These are phyloP conservation scores for Nepenthes mirabilis DNA, from an alignment of 148 eudicot species.

Conservation along the genomic window DNA sequence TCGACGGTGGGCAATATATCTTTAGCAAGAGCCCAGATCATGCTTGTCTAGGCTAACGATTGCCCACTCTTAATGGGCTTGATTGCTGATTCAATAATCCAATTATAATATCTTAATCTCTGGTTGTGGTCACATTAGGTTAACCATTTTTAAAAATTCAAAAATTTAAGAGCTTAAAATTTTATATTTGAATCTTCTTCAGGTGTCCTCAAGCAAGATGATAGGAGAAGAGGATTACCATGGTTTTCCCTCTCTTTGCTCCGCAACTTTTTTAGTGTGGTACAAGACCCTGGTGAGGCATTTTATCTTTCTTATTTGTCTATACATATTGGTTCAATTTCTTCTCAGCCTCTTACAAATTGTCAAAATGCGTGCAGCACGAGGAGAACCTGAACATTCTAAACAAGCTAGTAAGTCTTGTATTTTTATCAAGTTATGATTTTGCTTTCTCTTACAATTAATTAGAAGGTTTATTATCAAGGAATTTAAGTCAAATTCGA, in stretches of 20 bases:
- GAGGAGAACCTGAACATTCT: constrained; percentile 40
- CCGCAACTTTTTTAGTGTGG: constrained; percentile 42
- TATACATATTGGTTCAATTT: neutral
- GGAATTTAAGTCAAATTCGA: too few relatives aligned
- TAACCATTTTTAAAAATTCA: neutral
- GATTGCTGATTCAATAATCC: too few relatives aligned
- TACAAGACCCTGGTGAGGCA: constrained; percentile 39
- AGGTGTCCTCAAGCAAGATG: constrained; percentile 24
- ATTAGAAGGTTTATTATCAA: too few relatives aligned
- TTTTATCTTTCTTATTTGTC: neutral
- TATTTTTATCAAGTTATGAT: neutral
- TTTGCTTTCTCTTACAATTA: too few relatives aligned
- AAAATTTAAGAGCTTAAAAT: neutral
- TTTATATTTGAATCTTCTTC: neutral
- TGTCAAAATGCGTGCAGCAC: constrained; percentile 25
- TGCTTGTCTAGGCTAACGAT: too few relatives aligned
- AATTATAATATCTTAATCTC: too few relatives aligned
- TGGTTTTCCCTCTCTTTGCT: constrained; percentile 32
- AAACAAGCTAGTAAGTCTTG: constrained; percentile 36
- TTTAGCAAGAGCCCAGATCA: too few relatives aligned
- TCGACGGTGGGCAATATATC: too few relatives aligned
- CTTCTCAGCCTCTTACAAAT: constrained; percentile 5
- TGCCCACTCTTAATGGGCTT: too few relatives aligned
- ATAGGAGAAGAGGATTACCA: constrained; percentile 18
- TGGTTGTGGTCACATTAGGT: too few relatives aligned